Percentiles rank a stretch among this genome's conserved stretches.
Evolutionary conservation across 2,329 filamentous ascomycete genomes (phyloP).

Genomic region (Penicillium sp.): DNA sequence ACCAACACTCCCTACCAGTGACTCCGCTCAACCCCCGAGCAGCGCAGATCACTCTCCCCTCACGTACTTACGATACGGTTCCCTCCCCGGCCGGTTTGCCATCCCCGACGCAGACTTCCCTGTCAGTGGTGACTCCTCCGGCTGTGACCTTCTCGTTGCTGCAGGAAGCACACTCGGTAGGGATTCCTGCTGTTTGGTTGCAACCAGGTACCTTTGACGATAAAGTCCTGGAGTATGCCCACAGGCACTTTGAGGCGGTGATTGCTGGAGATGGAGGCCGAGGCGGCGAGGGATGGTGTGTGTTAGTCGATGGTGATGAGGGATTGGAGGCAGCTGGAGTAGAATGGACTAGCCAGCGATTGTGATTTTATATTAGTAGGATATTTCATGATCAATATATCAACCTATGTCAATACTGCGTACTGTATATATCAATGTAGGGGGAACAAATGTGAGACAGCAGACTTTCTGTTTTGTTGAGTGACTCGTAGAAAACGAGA

Average conservation of each 20-base stretch:
- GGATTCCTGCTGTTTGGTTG: slow-evolving; percentile 75
- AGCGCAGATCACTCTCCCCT: slow-evolving; percentile 60
- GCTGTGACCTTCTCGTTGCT: slow-evolving; percentile 69
- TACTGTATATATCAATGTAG: slow-evolving; percentile 6
- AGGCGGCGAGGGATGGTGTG: slow-evolving; percentile 77
- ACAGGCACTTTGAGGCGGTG: slow-evolving; percentile 63
- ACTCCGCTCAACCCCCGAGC: slow-evolving; percentile 78
- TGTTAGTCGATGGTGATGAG: slow-evolving; percentile 75
- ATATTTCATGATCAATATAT: not conserved
- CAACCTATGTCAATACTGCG: too few species aligned
- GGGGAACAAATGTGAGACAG: slow-evolving; percentile 3
- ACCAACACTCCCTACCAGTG: slow-evolving; percentile 67
- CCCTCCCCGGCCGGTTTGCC: slow-evolving; percentile 63
- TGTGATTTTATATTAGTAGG: slow-evolving; percentile 22
- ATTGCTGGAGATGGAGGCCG: slow-evolving; percentile 63
- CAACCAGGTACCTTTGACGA: slow-evolving; percentile 87
- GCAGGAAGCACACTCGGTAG: slow-evolving; percentile 69
- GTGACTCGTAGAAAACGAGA: not conserved
- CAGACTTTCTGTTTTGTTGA: not conserved
- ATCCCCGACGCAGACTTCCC: slow-evolving; percentile 64
- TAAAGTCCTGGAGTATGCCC: slow-evolving; percentile 66
- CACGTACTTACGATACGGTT: slow-evolving; percentile 59
- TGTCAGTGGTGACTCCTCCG: slow-evolving; percentile 87
- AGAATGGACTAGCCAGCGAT: slow-evolving; percentile 42
- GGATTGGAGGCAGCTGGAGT: slow-evolving; percentile 56